Evolutionary conservation across 805 yeast species (phyloP).

Genomic region (Lipomyces spencermartinsiae): DNA sequence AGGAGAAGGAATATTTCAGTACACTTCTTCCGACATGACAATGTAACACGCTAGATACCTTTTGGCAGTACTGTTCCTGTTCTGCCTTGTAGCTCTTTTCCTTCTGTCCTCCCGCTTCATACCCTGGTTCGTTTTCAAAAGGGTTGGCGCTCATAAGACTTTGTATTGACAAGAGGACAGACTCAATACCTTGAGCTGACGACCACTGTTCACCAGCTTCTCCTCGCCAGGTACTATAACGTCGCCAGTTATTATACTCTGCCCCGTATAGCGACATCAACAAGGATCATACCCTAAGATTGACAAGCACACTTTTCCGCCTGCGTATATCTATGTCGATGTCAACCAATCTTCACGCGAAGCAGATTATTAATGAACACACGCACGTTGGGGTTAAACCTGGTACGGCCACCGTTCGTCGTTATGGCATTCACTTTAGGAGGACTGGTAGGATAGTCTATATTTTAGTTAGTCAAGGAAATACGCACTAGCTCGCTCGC

Average conservation of each 20-base stretch:
- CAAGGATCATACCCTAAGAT: slow-evolving; percentile 20
- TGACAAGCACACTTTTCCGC: slow-evolving; percentile 29
- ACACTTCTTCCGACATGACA: background rate
- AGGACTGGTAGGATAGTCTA: slow-evolving; percentile 26
- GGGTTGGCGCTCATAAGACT: slow-evolving; percentile 29
- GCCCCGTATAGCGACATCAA: background rate
- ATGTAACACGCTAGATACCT: slow-evolving; percentile 1
- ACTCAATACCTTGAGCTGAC: slow-evolving; percentile 31
- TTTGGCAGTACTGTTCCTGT: slow-evolving; percentile 12
- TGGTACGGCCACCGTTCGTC: slow-evolving; percentile 29
- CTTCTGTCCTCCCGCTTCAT: slow-evolving; percentile 4
- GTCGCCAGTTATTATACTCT: background rate
- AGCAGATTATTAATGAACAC: background rate
- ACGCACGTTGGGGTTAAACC: slow-evolving; percentile 29
- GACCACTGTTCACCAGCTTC: slow-evolving; percentile 32
- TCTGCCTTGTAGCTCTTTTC: slow-evolving; percentile 4
- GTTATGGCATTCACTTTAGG: slow-evolving; percentile 24
- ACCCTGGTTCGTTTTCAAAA: slow-evolving; percentile 32
- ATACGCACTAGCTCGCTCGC: background rate
- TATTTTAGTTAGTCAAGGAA: background rate
- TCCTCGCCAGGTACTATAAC: slow-evolving; percentile 27
- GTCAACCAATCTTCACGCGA: background rate
- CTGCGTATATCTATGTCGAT: slow-evolving; percentile 20
- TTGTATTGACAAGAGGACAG: slow-evolving; percentile 28
- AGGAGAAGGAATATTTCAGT: background rate